These are phyloP conservation scores for Monosporascus cannonballus DNA, from an alignment of 2,329 filamentous ascomycete species.

Conservation along the genomic window DNA sequence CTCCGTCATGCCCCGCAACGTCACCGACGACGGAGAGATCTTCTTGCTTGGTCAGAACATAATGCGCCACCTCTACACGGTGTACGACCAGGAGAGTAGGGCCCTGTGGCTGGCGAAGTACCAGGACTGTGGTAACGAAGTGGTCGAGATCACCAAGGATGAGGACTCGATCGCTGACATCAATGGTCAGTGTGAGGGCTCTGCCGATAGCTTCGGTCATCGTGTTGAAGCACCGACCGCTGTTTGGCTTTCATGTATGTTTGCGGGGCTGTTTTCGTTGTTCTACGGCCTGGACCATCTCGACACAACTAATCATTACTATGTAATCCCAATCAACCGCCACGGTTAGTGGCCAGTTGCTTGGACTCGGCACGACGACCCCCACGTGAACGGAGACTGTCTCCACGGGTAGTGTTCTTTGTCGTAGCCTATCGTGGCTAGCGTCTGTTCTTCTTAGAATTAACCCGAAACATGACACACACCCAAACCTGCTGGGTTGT, in stretches of 20 bases:
- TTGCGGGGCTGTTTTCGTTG: neutral
- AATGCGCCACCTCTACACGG: constrained; percentile 1
- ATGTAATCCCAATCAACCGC: no score
- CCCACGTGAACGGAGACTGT: no score
- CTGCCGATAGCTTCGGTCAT: neutral
- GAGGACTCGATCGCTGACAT: neutral
- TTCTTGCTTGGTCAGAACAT: constrained; percentile 2
- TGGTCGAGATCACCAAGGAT: neutral
- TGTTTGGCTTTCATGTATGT: neutral
- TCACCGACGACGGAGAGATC: neutral
- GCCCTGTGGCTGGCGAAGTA: constrained; percentile 1
- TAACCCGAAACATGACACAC: no score
- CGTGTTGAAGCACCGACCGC: neutral
- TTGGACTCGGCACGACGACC: no score
- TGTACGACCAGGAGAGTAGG: constrained; percentile 2
- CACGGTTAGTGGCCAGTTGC: no score
- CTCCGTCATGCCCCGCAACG: constrained; percentile 1
- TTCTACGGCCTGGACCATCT: no score
- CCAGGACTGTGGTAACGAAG: constrained; percentile 2
- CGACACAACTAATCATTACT: no score
- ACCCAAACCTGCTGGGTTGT: neutral
- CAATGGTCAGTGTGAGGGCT: neutral
- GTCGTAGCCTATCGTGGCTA: no score
- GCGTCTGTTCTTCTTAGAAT: no score
- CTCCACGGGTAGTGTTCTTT: no score